phyloP scores from a whole-genome alignment of 129 eudicot genomes.

The Logfia minima region DNA sequence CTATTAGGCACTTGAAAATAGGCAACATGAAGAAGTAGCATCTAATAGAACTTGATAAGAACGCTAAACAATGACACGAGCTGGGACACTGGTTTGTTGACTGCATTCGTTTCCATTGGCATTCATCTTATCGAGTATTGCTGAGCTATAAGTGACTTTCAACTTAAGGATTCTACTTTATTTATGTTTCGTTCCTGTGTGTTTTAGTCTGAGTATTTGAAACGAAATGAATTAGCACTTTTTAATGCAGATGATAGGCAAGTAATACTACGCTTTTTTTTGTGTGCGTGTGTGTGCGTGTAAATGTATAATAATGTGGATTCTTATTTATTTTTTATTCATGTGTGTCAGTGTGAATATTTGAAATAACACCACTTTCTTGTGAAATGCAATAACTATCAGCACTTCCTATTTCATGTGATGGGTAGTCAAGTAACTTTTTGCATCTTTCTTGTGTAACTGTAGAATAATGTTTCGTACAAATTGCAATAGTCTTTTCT shows the following conservation, averaged over 20 bases:
- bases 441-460: not conserved
- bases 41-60: not conserved
- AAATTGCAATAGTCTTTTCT: not conserved
- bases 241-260: not conserved
- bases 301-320: not conserved
- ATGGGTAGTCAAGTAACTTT: not conserved
- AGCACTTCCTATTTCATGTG: not conserved
- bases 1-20: not conserved
- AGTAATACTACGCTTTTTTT: too few species aligned
- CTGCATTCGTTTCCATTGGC: conserved; percentile 11
- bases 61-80: not conserved
- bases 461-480: not conserved
- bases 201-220: not conserved
- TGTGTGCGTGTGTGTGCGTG: too few species aligned
- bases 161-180: not conserved
- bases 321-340: not conserved
- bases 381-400: not conserved
- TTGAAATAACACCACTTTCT: not conserved
- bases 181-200: not conserved
- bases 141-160: not conserved
- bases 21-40: conserved; percentile 4
- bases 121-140: not conserved
- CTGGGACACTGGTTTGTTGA: not conserved
- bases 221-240: not conserved
- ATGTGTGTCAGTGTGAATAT: not conserved